Conservation (phyloP, 1,284 basidiomycete genomes). For the Cryptococcus jaspeensis region DNA sequence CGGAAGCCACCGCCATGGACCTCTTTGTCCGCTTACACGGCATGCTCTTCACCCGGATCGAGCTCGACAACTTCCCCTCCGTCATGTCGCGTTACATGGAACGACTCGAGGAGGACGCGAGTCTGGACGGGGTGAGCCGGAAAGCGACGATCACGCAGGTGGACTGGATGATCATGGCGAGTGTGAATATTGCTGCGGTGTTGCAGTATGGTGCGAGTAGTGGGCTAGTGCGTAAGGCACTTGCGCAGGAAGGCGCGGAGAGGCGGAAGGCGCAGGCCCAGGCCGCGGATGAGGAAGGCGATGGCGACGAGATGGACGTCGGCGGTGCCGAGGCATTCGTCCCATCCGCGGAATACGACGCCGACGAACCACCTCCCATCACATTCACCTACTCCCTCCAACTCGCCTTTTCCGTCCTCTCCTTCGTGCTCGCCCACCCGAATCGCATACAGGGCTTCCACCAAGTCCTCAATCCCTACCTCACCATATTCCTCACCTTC, state of each 20-base stretch:
- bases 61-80: slow-evolving; percentile 83
- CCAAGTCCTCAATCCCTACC: slow-evolving; percentile 76
- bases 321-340: not conserved
- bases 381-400: slow-evolving; percentile 71
- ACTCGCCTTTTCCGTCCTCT: slow-evolving; percentile 76
- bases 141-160: slow-evolving; percentile 62
- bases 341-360: not conserved
- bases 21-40: slow-evolving; percentile 91
- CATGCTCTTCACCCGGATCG: slow-evolving; percentile 91
- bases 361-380: slow-evolving; percentile 53
- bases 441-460: slow-evolving; percentile 59
- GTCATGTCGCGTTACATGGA: slow-evolving; percentile 82
- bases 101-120: slow-evolving; percentile 65
- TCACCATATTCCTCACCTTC: slow-evolving; percentile 83
- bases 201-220: slow-evolving; percentile 83
- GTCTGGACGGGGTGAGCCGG: slow-evolving; percentile 58
- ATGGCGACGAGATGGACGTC: slow-evolving; percentile 16
- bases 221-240: slow-evolving; percentile 64
- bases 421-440: slow-evolving; percentile 67
- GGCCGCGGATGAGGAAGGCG: slow-evolving; percentile 45
- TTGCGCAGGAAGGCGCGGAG: slow-evolving; percentile 46
- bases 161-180: slow-evolving; percentile 95
- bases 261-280: slow-evolving; percentile 49
- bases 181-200: slow-evolving; percentile 75
- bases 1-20: slow-evolving; percentile 75